Conservation (phyloP, 2,329 filamentous ascomycete species). For the Thelonectria discophora region DNA sequence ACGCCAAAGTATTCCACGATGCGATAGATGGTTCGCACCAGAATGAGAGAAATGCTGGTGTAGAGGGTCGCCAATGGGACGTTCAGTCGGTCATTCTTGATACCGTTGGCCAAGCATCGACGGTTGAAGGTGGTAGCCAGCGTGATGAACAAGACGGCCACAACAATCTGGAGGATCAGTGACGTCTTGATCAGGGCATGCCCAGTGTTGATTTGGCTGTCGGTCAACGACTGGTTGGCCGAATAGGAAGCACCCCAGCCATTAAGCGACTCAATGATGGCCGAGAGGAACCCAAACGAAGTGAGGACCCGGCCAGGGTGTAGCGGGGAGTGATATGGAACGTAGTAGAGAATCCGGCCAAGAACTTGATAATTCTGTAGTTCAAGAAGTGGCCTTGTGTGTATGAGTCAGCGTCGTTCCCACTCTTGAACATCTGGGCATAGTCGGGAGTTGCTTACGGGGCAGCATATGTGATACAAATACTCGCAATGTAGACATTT, state of each 20-base stretch:
- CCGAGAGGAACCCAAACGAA: slow-evolving; percentile 57
- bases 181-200: slow-evolving; percentile 59
- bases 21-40: slow-evolving; percentile 64
- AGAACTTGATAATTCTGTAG: slow-evolving; percentile 70
- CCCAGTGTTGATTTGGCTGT: slow-evolving; percentile 51
- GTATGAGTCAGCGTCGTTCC: neutral
- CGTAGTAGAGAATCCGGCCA: slow-evolving; percentile 63
- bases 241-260: slow-evolving; percentile 58
- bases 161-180: slow-evolving; percentile 63
- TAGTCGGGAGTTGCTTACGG: slow-evolving; percentile 39
- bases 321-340: slow-evolving; percentile 65
- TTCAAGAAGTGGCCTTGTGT: slow-evolving; percentile 62
- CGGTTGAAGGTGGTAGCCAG: slow-evolving; percentile 60
- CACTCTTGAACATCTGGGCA: neutral
- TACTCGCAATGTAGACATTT: slow-evolving; percentile 45
- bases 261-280: slow-evolving; percentile 57
- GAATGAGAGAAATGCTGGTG: slow-evolving; percentile 57
- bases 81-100: slow-evolving; percentile 46
- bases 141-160: slow-evolving; percentile 58
- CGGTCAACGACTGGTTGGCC: slow-evolving; percentile 54
- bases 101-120: slow-evolving; percentile 50
- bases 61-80: slow-evolving; percentile 60
- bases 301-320: slow-evolving; percentile 56
- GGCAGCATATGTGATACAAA: slow-evolving; percentile 48
- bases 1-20: slow-evolving; percentile 67